phyloP scores from a whole-genome alignment of 345 rosid species.

The Limnanthes douglasii region DNA sequence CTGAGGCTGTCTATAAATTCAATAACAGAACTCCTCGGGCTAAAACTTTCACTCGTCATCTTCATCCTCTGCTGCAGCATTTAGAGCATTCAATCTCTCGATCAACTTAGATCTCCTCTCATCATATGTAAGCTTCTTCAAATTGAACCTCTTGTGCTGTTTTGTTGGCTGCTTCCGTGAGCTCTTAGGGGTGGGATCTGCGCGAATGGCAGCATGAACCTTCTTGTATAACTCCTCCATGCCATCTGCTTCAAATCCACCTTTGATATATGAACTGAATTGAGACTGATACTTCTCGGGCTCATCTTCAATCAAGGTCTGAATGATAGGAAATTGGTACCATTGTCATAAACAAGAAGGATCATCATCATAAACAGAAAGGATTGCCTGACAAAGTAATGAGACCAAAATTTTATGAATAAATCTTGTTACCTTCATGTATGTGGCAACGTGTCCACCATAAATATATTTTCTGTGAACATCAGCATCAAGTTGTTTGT shows the following conservation, averaged over 20 bases:
- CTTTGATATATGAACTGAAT: constrained; percentile 42
- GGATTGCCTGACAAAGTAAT: too few relatives aligned
- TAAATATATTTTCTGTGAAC: constrained; percentile 65
- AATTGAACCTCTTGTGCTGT: constrained; percentile 63
- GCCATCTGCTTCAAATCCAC: constrained; percentile 36
- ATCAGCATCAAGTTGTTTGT: constrained; percentile 51
- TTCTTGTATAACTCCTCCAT: constrained; percentile 49
- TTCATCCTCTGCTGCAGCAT: constrained; percentile 29
- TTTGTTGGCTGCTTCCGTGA: constrained; percentile 32
- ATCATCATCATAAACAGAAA: not conserved
- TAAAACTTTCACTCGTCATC: constrained; percentile 29
- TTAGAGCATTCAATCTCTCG: constrained; percentile 48
- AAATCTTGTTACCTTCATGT: constrained; percentile 26
- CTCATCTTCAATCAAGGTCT: constrained; percentile 48
- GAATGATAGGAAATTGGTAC: not conserved
- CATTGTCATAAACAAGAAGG: not conserved
- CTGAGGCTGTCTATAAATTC: too few relatives aligned
- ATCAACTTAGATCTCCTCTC: constrained; percentile 67
- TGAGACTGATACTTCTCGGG: constrained; percentile 61
- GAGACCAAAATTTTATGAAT: not conserved
- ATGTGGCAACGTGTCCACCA: constrained; percentile 73
- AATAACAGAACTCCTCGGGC: too few relatives aligned
- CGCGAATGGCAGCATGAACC: constrained; percentile 66
- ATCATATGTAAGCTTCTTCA: constrained; percentile 73
- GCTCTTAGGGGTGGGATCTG: constrained; percentile 39